These are phyloP conservation scores for Chaetomium olivaceum DNA, from an alignment of 2,329 filamentous ascomycete genomes.

Conservation along the genomic window DNA sequence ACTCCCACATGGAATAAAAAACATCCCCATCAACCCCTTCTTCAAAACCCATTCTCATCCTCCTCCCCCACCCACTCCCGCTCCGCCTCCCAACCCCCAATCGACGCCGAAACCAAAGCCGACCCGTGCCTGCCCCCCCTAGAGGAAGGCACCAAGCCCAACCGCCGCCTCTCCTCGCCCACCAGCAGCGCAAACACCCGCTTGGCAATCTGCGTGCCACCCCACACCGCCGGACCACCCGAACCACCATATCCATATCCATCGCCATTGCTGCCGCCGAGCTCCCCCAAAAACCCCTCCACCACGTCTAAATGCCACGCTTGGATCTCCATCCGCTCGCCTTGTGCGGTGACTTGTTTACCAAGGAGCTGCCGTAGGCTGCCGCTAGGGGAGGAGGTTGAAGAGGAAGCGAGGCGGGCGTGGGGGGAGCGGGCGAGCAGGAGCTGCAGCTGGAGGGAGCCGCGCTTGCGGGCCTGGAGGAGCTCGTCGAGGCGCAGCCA, in stretches of 20 bases:
- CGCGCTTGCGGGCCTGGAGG: constrained; percentile 51
- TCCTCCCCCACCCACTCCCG: background rate
- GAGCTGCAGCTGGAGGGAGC: constrained; percentile 43
- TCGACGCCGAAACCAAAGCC: constrained; percentile 16
- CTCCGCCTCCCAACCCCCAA: constrained; percentile 28
- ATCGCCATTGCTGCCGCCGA: constrained; percentile 46
- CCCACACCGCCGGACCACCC: constrained; percentile 54
- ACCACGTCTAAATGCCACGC: constrained; percentile 60
- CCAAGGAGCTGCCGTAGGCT: constrained; percentile 43
- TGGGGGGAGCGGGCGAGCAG: constrained; percentile 13
- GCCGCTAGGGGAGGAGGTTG: background rate
- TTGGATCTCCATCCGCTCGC: constrained; percentile 50
- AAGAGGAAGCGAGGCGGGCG: background rate
- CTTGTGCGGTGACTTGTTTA: constrained; percentile 50
- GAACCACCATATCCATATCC: constrained; percentile 14
- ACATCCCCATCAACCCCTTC: background rate
- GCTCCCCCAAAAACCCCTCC: constrained; percentile 51
- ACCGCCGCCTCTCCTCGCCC: constrained; percentile 48
- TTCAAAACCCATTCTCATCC: background rate
- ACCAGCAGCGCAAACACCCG: constrained; percentile 56
- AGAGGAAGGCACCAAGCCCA: constrained; percentile 29
- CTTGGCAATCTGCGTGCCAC: constrained; percentile 51
- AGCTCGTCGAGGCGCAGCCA: constrained; percentile 56
- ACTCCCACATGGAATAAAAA: too few relatives aligned
- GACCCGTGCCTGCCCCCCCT: constrained; percentile 30